Evolutionary conservation across 805 yeast genomes (phyloP).

Genomic region (Candida taoyuanica): DNA sequence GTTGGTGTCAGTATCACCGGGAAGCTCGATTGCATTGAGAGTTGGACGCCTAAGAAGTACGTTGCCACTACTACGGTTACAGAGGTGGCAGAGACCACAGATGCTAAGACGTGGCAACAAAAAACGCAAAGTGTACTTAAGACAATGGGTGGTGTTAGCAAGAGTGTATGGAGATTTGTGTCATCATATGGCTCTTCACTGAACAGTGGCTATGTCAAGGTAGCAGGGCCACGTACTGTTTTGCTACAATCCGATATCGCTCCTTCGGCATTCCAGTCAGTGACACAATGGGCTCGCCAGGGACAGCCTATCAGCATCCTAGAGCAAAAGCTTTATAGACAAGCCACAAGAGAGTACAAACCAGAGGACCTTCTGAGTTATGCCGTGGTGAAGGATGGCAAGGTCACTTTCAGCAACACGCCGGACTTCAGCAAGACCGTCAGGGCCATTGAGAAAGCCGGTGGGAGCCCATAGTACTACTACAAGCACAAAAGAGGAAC

Average conservation of each 20-base stretch:
- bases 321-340: conserved; percentile 8
- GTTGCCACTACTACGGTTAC: not conserved
- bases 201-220: conserved; percentile 34
- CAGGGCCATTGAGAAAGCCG: conserved; percentile 25
- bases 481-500: too few relatives aligned
- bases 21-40: conserved; percentile 13
- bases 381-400: conserved; percentile 40
- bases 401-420: conserved; percentile 41
- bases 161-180: not conserved
- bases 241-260: conserved; percentile 19
- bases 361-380: conserved; percentile 45
- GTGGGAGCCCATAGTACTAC: too few relatives aligned
- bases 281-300: not conserved
- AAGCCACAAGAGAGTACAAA: conserved; percentile 7
- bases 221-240: conserved; percentile 44
- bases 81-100: not conserved
- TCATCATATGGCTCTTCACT: not conserved
- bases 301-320: conserved; percentile 11
- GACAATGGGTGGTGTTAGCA: not conserved
- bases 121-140: not conserved
- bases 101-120: not conserved
- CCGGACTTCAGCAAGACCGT: conserved; percentile 37
- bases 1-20: conserved; percentile 50
- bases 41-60: not conserved
- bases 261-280: not conserved